These are phyloP conservation scores for Ustilago shanxiensis DNA, from an alignment of 1,284 basidiomycete genomes.

Conservation along the genomic window DNA sequence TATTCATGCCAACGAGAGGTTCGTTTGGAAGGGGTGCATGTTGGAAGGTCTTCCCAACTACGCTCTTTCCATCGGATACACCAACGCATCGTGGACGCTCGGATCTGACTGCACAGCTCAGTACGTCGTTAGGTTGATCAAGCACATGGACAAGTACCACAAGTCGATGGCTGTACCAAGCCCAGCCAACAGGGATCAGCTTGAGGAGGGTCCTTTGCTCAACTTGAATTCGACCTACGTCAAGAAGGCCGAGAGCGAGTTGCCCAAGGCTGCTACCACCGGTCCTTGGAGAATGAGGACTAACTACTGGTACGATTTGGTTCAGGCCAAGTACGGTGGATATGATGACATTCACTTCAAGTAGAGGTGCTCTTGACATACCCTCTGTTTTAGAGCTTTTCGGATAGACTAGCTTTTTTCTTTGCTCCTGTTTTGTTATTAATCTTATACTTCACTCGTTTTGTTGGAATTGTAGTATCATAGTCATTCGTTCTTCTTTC, in stretches of 20 bases:
- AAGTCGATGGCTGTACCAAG: constrained; percentile 38
- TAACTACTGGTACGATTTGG: constrained; percentile 62
- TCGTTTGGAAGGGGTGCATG: constrained; percentile 67
- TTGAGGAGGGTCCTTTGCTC: constrained; percentile 53
- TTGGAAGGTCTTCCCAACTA: constrained; percentile 67
- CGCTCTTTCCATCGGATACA: constrained; percentile 63
- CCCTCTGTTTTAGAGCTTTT: background rate
- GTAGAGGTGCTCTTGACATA: constrained; percentile 21
- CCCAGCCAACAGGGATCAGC: constrained; percentile 21
- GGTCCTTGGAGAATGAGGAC: constrained; percentile 58
- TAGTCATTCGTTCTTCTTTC: background rate
- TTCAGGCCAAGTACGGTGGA: constrained; percentile 53
- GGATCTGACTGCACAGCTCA: constrained; percentile 65
- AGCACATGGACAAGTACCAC: constrained; percentile 56
- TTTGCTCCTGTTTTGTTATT: constrained; percentile 4
- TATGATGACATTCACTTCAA: constrained; percentile 41
- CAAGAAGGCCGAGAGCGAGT: constrained; percentile 50
- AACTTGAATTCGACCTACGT: constrained; percentile 68
- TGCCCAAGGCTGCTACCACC: constrained; percentile 62
- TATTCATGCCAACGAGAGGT: constrained; percentile 43
- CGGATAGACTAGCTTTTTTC: background rate
- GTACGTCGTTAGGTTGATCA: constrained; percentile 57
- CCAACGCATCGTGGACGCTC: constrained; percentile 68
- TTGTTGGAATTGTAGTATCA: background rate
- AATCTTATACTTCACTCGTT: background rate